These are phyloP conservation scores for Candida morakotiae DNA, from an alignment of 805 yeast genomes.

Conservation along the genomic window DNA sequence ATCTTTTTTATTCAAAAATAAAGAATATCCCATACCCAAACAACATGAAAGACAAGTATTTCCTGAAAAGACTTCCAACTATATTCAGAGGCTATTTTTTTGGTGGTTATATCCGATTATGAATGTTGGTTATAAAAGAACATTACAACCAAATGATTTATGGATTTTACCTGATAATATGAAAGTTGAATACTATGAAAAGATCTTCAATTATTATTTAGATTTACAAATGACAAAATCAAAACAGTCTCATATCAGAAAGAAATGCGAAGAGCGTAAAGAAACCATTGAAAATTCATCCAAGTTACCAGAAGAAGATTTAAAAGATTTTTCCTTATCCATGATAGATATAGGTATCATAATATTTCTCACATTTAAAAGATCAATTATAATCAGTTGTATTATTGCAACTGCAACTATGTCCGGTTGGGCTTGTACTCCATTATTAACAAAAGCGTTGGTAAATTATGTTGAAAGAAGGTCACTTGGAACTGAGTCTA, in stretches of 20 bases:
- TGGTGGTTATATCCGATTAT: slow-evolving; percentile 65
- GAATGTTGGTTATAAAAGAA: slow-evolving; percentile 62
- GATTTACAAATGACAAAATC: slow-evolving; percentile 13
- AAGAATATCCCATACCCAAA: slow-evolving; percentile 45
- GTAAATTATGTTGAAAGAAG: slow-evolving; percentile 25
- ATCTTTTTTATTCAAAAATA: slow-evolving; percentile 43
- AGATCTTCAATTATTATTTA: slow-evolving; percentile 6
- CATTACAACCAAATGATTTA: slow-evolving; percentile 57
- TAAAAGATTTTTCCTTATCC: slow-evolving; percentile 21
- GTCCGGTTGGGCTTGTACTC: slow-evolving; percentile 9
- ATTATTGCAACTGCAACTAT: slow-evolving; percentile 1
- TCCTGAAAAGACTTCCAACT: slow-evolving; percentile 33
- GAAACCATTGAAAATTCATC: slow-evolving; percentile 14
- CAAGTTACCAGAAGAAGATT: slow-evolving; percentile 17
- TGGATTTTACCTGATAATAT: slow-evolving; percentile 29
- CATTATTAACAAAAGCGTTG: slow-evolving; percentile 26
- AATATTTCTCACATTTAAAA: slow-evolving; percentile 21
- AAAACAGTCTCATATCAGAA: slow-evolving; percentile 11
- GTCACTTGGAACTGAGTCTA: slow-evolving; percentile 14
- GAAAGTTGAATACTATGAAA: slow-evolving; percentile 23
- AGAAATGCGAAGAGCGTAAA: slow-evolving; percentile 19
- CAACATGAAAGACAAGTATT: slow-evolving; percentile 45
- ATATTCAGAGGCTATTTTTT: slow-evolving; percentile 42
- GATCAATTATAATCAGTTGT: slow-evolving; percentile 12
- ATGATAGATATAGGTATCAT: slow-evolving; percentile 14